Base-by-base conservation (phyloP, 305 asterid species). In the Rubia tinctorum region DNA sequence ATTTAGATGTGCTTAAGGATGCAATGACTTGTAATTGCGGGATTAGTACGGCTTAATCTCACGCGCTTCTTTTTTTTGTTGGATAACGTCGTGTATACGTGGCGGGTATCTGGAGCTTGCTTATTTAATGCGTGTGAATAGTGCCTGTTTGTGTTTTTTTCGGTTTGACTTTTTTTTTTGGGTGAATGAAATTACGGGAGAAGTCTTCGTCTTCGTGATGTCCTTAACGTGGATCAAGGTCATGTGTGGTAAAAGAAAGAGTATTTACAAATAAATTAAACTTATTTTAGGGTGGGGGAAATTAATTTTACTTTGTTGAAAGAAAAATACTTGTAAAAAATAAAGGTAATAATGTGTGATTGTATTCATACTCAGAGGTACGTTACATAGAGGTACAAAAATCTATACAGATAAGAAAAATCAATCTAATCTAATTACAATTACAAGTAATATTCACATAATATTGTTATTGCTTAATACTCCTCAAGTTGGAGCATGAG, bases 11-110 rank as follows among this genome's bases (percentile, higher is more conserved):
- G 34, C 14, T 27, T 34, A 73, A 64, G 22, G 63, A 73, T 34
- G 40, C 15, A 18, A 22, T 56, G 20, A 23, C 18, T 7, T 66
- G 12, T 7, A 37, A 3, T 43, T 5, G 18, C 17, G 37, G 45
- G n/a, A 15, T 5, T n/a, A 74, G 49, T 22, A 68, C 63, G n/a
- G 23, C 0, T 66, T 66, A 25, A 49, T 20, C 53, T 3, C 27
- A 42, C 56, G 71, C 70, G 70, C 23, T 64, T 14, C 40, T 5
- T 64, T 34, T 34, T 62, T 62, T 8, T 7, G n/a, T 17, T 43
- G 75, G 81, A 78, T 78, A 78, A 69, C 67, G 68, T 53, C 60
- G n/a, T 65, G 71, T 69, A 22, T 68, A 64, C 76, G 65, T 79
- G 76, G 67, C 69, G 71, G 47, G 12, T 2, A 9, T 44, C 14